These are phyloP conservation scores for Dactylorhiza incarnata DNA, from an alignment of 106 monocot genomes.

Conservation along the genomic window DNA sequence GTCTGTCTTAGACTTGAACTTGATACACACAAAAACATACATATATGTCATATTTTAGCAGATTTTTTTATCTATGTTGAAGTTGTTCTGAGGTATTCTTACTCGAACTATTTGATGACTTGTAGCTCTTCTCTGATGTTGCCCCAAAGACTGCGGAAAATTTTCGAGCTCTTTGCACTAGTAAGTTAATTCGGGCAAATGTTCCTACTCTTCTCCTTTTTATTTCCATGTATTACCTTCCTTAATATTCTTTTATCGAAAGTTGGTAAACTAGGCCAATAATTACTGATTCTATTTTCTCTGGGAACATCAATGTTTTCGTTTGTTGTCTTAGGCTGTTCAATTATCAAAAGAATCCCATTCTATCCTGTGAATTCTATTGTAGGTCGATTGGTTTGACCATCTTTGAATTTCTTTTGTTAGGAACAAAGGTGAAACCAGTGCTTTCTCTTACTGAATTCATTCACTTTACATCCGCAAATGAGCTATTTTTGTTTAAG, in stretches of 20 bases:
- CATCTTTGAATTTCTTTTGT: not conserved
- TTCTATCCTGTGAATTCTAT: not conserved
- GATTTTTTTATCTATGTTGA: not conserved
- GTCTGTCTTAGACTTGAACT: not conserved
- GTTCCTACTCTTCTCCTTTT: not conserved
- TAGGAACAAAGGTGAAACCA: not conserved
- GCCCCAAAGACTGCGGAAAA: conserved; percentile 30
- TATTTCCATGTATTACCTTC: not conserved
- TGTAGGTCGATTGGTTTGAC: not conserved
- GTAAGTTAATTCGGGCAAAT: not conserved
- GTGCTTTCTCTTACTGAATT: not conserved
- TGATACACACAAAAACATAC: not conserved
- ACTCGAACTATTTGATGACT: conserved; percentile 11
- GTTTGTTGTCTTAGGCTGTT: not conserved
- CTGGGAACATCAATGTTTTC: not conserved
- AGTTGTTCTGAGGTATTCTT: not conserved
- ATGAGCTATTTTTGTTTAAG: not conserved
- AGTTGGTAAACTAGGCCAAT: not conserved
- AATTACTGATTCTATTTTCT: too few relatives aligned
- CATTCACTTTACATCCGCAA: not conserved
- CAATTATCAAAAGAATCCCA: not conserved
- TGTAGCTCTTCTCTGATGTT: conserved; percentile 29
- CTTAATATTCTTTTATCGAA: not conserved
- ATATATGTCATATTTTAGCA: not conserved
- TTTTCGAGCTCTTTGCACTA: conserved; percentile 28